Evolutionary conservation across 2,329 filamentous ascomycete genomes (phyloP), one percentile per base, ranked within the genome.

Genomic region (Aurifilum marmelostoma): DNA sequence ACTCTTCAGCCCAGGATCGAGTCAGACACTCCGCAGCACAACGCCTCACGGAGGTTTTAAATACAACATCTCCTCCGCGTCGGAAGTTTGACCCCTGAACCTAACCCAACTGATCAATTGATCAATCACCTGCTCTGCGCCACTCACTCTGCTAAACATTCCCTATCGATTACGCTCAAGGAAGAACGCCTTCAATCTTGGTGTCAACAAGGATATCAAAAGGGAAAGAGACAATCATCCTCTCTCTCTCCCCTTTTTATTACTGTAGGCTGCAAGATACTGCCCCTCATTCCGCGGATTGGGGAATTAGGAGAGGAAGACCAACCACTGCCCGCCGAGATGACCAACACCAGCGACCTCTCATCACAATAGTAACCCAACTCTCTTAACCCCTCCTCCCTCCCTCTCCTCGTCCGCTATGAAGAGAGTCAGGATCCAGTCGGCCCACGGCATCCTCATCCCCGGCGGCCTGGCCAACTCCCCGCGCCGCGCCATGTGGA

Each of bases 391-490:
- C 9, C 24, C 32, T 24, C 60, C 56, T 29, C 24, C 37, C 16
- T 50, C n/a, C 47, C 16, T 37, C 54, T 29, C 34, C 58, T 24
- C 59, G 1, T 18, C 61, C 21, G 11, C 63, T 56, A 70, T 67
- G 68, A 71, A 71, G 67, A 67, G 69, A 24, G 69, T 71, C 41
- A 64, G 67, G 32, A 71, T 71, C 54, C 69, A 71, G 64, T 69
- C 69, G 27, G 67, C 67, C 47, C 69, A 68, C 62, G 69, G 69
- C 59, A 71, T 71, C 34, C 67, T 68, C 34, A 69, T 69, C 32
- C 69, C 69, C 50, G 69, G 69, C 65, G 69, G 69, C 9, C 52
- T 66, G 32, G 39, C 67, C 63, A 66, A 67, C 54, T 63, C 63
- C 18, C 69, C 67, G 14, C 64, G 69, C 27, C 59, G 65, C 64